These are phyloP conservation scores for Wickerhamiella shivajii DNA, from an alignment of 805 yeast genomes.

Conservation along the genomic window DNA sequence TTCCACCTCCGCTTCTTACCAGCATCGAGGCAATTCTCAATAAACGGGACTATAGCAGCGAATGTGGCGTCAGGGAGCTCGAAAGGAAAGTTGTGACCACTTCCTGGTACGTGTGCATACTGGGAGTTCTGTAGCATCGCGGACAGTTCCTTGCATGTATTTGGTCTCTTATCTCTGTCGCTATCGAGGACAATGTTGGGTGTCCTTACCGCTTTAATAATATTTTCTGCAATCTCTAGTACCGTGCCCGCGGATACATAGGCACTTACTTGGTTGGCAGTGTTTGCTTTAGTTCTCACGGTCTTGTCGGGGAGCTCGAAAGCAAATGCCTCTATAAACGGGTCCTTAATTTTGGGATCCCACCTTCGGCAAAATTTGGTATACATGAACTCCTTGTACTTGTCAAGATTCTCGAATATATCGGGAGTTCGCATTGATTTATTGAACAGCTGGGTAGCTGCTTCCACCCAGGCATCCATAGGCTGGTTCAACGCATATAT, in stretches of 20 bases:
- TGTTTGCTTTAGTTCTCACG: conserved; percentile 29
- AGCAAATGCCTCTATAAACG: conserved; percentile 29
- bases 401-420: conserved; percentile 32
- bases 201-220: conserved; percentile 23
- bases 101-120: conserved; percentile 28
- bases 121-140: neutral
- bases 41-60: conserved; percentile 10
- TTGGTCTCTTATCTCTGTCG: conserved; percentile 29
- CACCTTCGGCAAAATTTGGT: conserved; percentile 30
- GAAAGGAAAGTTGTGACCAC: conserved; percentile 40
- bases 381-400: conserved; percentile 30
- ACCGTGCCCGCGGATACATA: conserved; percentile 31
- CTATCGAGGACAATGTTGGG: conserved; percentile 42
- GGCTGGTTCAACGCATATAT: conserved; percentile 23
- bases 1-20: too few species aligned
- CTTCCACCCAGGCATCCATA: too few species aligned
- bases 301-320: conserved; percentile 22
- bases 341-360: conserved; percentile 31
- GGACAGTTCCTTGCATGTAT: conserved; percentile 2
- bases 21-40: too few species aligned
- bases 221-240: conserved; percentile 24
- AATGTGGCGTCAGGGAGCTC: conserved; percentile 35
- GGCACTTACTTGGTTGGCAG: conserved; percentile 34
- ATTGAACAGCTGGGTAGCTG: conserved; percentile 15
- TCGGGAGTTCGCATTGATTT: conserved; percentile 13